Percentiles rank a stretch among this genome's conserved stretches.
phyloP scores from a whole-genome alignment of 805 yeast genomes.

The Metschnikowia hibisci region DNA sequence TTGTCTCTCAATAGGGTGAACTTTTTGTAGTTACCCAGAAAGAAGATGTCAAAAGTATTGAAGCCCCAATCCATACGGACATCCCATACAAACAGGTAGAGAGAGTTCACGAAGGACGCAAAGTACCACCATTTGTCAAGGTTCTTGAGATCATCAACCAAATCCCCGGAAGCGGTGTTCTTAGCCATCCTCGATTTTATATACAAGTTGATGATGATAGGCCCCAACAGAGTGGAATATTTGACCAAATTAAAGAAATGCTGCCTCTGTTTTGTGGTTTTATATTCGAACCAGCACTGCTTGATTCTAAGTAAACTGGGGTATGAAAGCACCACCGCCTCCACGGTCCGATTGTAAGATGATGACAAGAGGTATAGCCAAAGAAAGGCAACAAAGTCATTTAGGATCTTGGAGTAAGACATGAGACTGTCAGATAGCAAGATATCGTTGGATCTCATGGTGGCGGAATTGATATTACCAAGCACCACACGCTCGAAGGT shows the following conservation, averaged over 20 bases:
- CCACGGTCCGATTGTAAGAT: conserved; percentile 26
- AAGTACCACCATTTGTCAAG: conserved; percentile 43
- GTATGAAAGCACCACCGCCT: conserved; percentile 34
- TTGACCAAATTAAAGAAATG: conserved; percentile 73
- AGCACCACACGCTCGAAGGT: conserved; percentile 50
- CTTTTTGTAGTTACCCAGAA: conserved; percentile 10
- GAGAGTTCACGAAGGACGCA: conserved; percentile 55
- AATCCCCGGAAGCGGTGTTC: conserved; percentile 4
- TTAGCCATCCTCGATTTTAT: conserved; percentile 16
- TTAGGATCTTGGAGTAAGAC: conserved; percentile 71
- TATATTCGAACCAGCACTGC: conserved; percentile 77
- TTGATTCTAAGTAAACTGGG: conserved; percentile 76
- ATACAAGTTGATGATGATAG: conserved; percentile 28
- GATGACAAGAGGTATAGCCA: conserved; percentile 37
- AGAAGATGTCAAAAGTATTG: conserved; percentile 42
- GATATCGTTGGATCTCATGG: conserved; percentile 72
- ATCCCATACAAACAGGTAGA: conserved; percentile 88
- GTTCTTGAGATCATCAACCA: conserved; percentile 13
- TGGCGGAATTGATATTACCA: conserved; percentile 57
- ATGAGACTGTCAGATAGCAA: conserved; percentile 80
- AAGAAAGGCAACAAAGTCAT: conserved; percentile 61
- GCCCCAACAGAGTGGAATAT: conserved; percentile 60
- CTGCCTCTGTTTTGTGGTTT: conserved; percentile 42
- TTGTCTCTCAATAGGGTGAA: conserved; percentile 19
- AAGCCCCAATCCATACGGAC: conserved; percentile 84